Evolutionary conservation across 75 land plant species (phyloP), one percentile per base, ranked within the genome.

Genomic region (Adiantum capillusveneris): DNA sequence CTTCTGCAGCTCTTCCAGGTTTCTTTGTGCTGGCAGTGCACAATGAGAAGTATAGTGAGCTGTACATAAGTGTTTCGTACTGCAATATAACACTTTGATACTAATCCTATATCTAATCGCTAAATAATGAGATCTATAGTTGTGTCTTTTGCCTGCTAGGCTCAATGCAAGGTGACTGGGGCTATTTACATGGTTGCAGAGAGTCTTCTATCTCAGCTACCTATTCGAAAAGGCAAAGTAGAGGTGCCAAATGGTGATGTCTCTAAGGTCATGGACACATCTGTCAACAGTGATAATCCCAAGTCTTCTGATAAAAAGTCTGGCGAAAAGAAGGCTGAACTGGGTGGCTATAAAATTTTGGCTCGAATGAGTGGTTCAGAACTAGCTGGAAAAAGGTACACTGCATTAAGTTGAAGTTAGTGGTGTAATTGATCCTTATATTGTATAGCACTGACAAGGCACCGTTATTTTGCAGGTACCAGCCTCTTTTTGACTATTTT

Each of bases 401-500:
- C 6, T 17, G 14, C 14, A 46, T 2, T 21, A 3, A 46, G 17
- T 21, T n/a, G n/a, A n/a, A n/a, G n/a, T n/a, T n/a, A n/a, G n/a
- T n/a, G n/a, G n/a, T n/a, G n/a, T n/a, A n/a, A n/a, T n/a, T n/a
- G n/a, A n/a, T n/a, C n/a, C 5, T 46, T 46, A 46, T 46, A 14
- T 39, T 13, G 11, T 37, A 7, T 58, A 18, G 20, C 29, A 36
- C 59, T 1, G 17, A 34, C 29, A 27, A 17, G 2, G 22, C 21
- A 63, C 22, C 56, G 1, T 62, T 52, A 51, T 19, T 56, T 21
- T 54, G 57, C 96, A 94, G 98, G 76, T 95, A 95, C 65, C 67
- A 68, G 21, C 99, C 99, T 44, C 27, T 95, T 34, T 95, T 95
- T 71, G 74, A 82, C 42, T 95, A 87, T 39, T 95, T 95, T 69